Evolutionary conservation across 257 asterid genomes (phyloP).

Genomic region (Nicotiana attenuata): DNA sequence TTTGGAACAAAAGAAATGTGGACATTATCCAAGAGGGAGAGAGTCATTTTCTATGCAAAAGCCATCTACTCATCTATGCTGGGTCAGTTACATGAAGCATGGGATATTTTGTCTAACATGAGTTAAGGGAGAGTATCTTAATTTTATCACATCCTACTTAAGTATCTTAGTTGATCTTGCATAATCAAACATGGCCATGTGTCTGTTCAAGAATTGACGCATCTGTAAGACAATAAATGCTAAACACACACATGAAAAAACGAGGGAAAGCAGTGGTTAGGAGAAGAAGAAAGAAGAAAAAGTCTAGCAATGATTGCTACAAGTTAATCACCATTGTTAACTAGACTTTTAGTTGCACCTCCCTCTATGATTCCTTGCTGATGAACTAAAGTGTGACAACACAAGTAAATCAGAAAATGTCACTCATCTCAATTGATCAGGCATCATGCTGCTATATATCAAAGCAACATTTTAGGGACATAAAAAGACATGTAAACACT

Average conservation of each 20-base stretch:
- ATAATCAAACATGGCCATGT: background rate
- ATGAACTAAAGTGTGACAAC: background rate
- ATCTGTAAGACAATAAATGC: background rate
- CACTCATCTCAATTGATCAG: background rate
- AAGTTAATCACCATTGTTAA: too few species aligned
- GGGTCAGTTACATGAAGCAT: too few species aligned
- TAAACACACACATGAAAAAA: background rate
- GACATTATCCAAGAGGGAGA: background rate
- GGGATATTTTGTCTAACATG: background rate
- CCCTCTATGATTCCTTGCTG: background rate
- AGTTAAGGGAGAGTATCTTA: background rate
- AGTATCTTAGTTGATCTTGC: background rate
- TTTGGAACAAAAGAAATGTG: background rate
- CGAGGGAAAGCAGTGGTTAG: background rate
- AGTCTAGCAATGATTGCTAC: background rate
- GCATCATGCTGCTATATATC: background rate
- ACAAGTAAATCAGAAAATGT: background rate
- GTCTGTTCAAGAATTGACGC: background rate
- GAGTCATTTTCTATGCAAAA: background rate
- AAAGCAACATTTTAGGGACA: background rate
- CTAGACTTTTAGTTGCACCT: background rate
- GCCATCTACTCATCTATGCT: too few species aligned
- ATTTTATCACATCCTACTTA: background rate
- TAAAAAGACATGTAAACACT: background rate
- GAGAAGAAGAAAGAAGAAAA: background rate